A percentile compares a stretch with the other conserved stretches of the same genome.
phyloP scores from a whole-genome alignment of 306 rosid genomes.

The Hippophae tibetana region DNA sequence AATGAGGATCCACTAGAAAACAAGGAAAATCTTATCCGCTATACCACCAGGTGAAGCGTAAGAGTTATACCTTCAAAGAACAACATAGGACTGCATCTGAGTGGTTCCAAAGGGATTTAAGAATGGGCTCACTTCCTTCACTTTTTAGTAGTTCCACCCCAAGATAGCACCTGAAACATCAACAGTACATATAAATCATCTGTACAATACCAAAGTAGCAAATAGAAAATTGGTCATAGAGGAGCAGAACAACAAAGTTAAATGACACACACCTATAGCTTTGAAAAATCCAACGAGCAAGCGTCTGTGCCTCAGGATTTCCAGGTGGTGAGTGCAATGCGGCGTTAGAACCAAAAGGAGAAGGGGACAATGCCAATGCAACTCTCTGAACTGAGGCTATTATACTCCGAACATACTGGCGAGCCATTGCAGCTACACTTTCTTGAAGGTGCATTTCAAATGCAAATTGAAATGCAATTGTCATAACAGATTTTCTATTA shows the following conservation, averaged over 20 bases:
- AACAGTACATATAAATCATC: not conserved
- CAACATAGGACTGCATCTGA: constrained; percentile 86
- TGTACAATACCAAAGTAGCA: not conserved
- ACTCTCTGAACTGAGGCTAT: constrained; percentile 97
- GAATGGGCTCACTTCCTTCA: constrained; percentile 73
- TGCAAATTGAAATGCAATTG: constrained; percentile 96
- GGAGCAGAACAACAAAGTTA: constrained; percentile 2
- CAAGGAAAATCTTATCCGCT: not conserved
- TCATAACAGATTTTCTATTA: constrained; percentile 87
- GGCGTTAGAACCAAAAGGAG: constrained; percentile 47
- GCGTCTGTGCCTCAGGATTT: constrained; percentile 84
- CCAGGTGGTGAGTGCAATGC: constrained; percentile 66
- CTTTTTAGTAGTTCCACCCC: constrained; percentile 77
- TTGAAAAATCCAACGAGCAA: constrained; percentile 75
- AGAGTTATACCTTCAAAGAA: constrained; percentile 58
- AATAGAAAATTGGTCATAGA: not conserved
- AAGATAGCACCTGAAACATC: constrained; percentile 60
- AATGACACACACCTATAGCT: constrained; percentile 55
- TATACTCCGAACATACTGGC: constrained; percentile 84
- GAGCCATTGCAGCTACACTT: constrained; percentile 73
- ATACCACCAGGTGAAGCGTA: no score
- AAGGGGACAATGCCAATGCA: constrained; percentile 86
- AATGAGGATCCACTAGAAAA: not conserved
- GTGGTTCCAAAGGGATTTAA: constrained; percentile 92
- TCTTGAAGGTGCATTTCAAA: constrained; percentile 89